Evolutionary conservation across 1,139 yeast genomes (phyloP), one percentile per base, ranked within the genome.

Genomic region (Nematodospora anomalae): DNA sequence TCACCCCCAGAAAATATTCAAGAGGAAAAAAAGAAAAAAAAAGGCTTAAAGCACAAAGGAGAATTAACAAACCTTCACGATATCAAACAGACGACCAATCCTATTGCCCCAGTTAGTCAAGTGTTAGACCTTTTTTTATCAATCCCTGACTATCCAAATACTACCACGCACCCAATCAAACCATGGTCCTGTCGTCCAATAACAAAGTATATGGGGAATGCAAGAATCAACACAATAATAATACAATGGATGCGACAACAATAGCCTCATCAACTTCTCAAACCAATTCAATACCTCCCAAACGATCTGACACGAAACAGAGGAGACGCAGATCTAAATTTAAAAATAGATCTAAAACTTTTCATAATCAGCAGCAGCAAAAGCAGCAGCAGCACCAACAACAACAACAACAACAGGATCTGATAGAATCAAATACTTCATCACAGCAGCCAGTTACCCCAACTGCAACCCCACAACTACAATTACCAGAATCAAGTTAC

Each of bases 361-460:
- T 18, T 18, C 21, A 18, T 18, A 6, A 18, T 6, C 21, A 6
- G 21, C 21, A 18, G 6, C 21, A 6, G 8, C 21, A 18, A 18
- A 6, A 6, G 21, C 21, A 18, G 8, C 21, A 6, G 21, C 21
- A 18, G 6, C 21, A 6, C 6, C 21, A 18, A 18, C 21, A 18
- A 18, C 21, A 6, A 8, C 21, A 18, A 6, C 21, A 6, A 18
- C 21, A 18, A 18, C 21, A 6, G 21, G 8, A 18, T 18, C 21
- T 18, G 21, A 18, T 8, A 6, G 21, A 18, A 8, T 6, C 6
- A 18, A 18, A 18, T 18, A 8, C 7, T 6, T 6, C 21, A 18
- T 18, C 21, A 18, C 31, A 21, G 15, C 35, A 30, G 24, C 33
- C 35, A 24, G 8, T 23, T 20, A 18, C 32, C 10, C 27, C 36